Base-by-base conservation (phyloP, 2,329 filamentous ascomycete genomes). In the Curvularia verruculosa region DNA sequence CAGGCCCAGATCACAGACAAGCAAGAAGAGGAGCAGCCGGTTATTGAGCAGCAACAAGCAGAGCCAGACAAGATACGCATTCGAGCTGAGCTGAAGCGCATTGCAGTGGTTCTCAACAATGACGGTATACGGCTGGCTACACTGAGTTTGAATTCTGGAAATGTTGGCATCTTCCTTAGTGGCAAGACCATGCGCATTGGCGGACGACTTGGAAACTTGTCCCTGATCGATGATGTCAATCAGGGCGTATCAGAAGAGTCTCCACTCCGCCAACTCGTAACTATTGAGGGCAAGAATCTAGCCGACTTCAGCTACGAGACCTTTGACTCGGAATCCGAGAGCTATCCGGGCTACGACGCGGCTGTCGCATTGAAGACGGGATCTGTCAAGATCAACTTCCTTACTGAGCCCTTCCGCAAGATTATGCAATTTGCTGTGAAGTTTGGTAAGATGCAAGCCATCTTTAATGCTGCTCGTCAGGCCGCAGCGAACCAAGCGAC, bases 401-500 rank as follows among this genome's bases (percentile, higher is more conserved):
- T 98, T 3, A 94, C 97, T 60, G 96, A 99, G 75, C 95, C 95
- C 0, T 97, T 98, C 81, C 87, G 95, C 50, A 98, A 98, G 78
- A 98, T 99, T 63, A 91, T 99, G 77, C 91, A 96, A 65, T 99
- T 99, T 76, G 82, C 96, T 41, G 92, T 99, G 75, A 99, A 99
- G 70, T 99, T 99, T 75, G 95, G 96, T 59, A 96, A 96, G 78
- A 99, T 99, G 95, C 95, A 99, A 77, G 94, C 95, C 21, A 90
- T 99, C 51, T 99, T 96, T 81, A 99, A 99, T 72, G 94, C 95
- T 40, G 95, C 96, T 12, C 87, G 96, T 31, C 92, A 96, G 77
- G 96, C 94, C 37, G 95, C 96, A 2, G 91, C 95, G 37, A 94
- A 91, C 60, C 93, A 97, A 75, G 96, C 95, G 9, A 96, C 86